A percentile compares a stretch with the other conserved stretches of the same genome.
Evolutionary conservation across 371 early-diverging fungal species (phyloP).

Genomic region (Mucor lusitanicus): DNA sequence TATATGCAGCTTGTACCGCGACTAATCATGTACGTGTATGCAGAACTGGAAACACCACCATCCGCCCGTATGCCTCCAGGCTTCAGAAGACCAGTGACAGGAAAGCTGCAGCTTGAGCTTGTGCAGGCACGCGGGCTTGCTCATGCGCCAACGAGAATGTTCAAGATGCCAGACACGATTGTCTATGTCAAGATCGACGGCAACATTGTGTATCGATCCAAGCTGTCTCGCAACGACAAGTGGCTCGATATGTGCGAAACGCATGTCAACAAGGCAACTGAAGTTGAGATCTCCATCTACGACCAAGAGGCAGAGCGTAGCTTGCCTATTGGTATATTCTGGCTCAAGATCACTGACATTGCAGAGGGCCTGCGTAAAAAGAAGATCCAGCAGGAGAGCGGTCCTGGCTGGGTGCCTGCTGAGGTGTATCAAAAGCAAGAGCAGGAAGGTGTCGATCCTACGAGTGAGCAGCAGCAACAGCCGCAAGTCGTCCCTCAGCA

Average conservation of each 20-base stretch:
- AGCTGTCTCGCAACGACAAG: conserved; percentile 60
- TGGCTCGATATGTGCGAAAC: conserved; percentile 83
- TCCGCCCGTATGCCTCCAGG: conserved; percentile 62
- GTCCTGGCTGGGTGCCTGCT: conserved; percentile 35
- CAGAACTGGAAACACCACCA: conserved; percentile 41
- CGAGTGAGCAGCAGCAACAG: neutral
- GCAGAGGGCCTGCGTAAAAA: conserved; percentile 74
- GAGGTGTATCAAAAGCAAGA: conserved; percentile 35
- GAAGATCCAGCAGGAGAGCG: conserved; percentile 61
- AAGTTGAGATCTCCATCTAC: conserved; percentile 85
- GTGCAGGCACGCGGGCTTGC: conserved; percentile 68
- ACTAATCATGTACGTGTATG: neutral
- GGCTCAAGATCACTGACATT: conserved; percentile 81
- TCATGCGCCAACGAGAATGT: conserved; percentile 65
- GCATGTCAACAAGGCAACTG: conserved; percentile 84
- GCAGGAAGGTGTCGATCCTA: neutral
- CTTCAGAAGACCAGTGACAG: conserved; percentile 72
- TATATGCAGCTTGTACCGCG: neutral
- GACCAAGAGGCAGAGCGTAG: conserved; percentile 68
- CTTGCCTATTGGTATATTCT: conserved; percentile 76
- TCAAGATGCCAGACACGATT: conserved; percentile 69
- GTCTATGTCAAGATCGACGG: conserved; percentile 86
- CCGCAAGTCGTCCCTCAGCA: conserved; percentile 8
- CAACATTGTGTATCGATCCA: conserved; percentile 72
- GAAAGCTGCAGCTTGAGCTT: conserved; percentile 69